Percentiles rank a stretch among this genome's conserved stretches.
Conservation (phyloP, 768 basidiomycete genomes). For the Gymnopilus junonius region DNA sequence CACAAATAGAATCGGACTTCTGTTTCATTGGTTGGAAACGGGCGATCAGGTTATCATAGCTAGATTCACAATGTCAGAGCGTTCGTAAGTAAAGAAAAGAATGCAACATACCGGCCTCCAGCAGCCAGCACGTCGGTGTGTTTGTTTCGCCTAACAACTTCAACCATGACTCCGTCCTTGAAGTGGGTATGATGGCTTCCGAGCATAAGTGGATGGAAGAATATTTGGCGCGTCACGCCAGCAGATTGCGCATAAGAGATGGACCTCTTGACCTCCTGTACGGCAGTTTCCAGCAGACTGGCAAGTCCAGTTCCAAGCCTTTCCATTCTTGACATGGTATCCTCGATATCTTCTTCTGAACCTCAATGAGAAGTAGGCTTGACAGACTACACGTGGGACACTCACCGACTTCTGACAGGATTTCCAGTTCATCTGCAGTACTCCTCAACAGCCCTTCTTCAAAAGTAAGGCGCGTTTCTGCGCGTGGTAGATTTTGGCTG, state of each 20-base stretch:
- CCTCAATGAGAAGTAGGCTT: neutral
- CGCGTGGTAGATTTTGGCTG: conserved; percentile 65
- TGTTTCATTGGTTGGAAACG: conserved; percentile 61
- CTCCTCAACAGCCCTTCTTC: conserved; percentile 72
- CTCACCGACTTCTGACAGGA: conserved; percentile 64
- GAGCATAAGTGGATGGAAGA: conserved; percentile 77
- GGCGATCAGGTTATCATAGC: conserved; percentile 74
- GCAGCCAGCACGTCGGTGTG: conserved; percentile 73
- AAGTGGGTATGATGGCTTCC: conserved; percentile 67
- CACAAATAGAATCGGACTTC: conserved; percentile 60
- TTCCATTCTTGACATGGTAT: conserved; percentile 57
- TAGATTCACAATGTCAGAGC: conserved; percentile 26
- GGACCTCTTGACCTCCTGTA: conserved; percentile 67
- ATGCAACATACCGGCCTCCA: conserved; percentile 67
- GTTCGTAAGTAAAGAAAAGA: neutral
- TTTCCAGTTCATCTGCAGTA: conserved; percentile 75
- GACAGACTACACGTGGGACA: neutral
- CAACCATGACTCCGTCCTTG: conserved; percentile 75
- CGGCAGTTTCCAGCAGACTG: conserved; percentile 48
- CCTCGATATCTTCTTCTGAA: conserved; percentile 67
- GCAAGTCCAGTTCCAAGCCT: conserved; percentile 60
- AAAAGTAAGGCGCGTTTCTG: conserved; percentile 73
- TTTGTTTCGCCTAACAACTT: conserved; percentile 71
- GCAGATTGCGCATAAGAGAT: conserved; percentile 62
- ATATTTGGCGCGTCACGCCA: conserved; percentile 65